Percentiles rank a stretch among this genome's conserved stretches.
Conservation (phyloP, 1,139 yeast species). For the Blastobotrys proliferans region DNA sequence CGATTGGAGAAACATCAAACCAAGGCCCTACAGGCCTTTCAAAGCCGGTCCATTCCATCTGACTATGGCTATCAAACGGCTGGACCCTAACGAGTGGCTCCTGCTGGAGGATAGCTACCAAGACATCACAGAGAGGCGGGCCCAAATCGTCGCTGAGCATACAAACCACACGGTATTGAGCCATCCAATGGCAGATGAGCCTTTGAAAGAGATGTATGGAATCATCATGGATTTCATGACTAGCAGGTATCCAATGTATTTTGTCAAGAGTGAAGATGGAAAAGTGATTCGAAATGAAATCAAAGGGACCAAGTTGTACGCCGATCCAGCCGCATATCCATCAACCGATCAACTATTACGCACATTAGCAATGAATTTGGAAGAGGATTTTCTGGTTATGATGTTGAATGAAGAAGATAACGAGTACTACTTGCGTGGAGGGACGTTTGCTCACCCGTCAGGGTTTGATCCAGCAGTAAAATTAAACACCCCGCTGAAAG, state of each 20-base stretch:
- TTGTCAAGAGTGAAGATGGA: constrained; percentile 28
- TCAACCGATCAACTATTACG: constrained; percentile 37
- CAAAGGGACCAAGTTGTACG: constrained; percentile 23
- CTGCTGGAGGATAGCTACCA: constrained; percentile 62
- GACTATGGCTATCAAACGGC: constrained; percentile 62
- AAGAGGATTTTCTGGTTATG: constrained; percentile 64
- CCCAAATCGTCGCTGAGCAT: constrained; percentile 40
- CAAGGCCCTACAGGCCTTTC: constrained; percentile 57
- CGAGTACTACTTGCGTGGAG: constrained; percentile 62
- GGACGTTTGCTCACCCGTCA: constrained; percentile 66
- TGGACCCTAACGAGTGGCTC: constrained; percentile 60
- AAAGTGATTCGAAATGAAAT: constrained; percentile 23
- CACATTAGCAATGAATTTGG: constrained; percentile 47
- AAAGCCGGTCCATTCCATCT: constrained; percentile 58
- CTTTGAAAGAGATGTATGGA: constrained; percentile 56
- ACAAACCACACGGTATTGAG: constrained; percentile 39
- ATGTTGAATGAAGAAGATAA: constrained; percentile 50
- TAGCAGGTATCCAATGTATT: constrained; percentile 59
- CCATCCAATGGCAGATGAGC: constrained; percentile 45
- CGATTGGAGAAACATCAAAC: constrained; percentile 46
- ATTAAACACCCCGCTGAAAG: constrained; percentile 38
- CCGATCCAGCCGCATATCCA: constrained; percentile 11
- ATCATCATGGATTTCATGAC: constrained; percentile 45
- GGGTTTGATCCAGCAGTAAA: constrained; percentile 65
- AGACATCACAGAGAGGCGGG: constrained; percentile 44